Evolutionary conservation across 441 rosid genomes (phyloP), one percentile per base, ranked within the genome.

Genomic region (Erysimum pusillum): DNA sequence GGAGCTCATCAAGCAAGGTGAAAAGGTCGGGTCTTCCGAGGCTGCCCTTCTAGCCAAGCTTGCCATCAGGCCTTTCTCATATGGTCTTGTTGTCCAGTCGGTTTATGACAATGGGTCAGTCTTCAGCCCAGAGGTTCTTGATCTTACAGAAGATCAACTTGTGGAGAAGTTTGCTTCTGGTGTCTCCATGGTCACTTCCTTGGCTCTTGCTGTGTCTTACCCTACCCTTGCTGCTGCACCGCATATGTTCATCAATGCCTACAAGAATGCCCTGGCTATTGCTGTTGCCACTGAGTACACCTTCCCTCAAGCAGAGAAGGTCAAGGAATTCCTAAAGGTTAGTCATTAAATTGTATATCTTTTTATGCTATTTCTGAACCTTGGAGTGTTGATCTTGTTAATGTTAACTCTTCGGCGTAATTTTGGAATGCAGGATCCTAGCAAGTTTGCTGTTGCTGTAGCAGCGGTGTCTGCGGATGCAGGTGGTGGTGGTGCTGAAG

Each of bases 11-110:
- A 86, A 76, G 84, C 78, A 86, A 79, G 92, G 92, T 69, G 90
- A 88, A 31, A 88, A 83, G 71, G 92, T 88, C 3, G 90, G 92
- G 11, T 88, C 92, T 36, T 88, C 92, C 1, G 92, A 88, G 78
- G 86, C 92, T 8, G 90, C 92, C 0, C 89, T 86, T 57, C 82
- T 87, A 13, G 82, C 88, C n/a, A 87, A 86, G 84, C 87, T 87
- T 1, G 86, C 74, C 15, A 84, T 87, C 69, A 76, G 89, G 44
- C 91, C 91, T 3, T 87, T 87, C 79, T 87, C 91, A 0, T 87
- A 87, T 25, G 91, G 91, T 69, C 87, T 83, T 13, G 74, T 83
- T 38, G 88, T 88, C 41, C 49, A 18, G 8, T 74, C 84, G 0
- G 91, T 84, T 49, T 85, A 83, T 13, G 87, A 86, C 74, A 78